Percentiles rank a stretch among this genome's conserved stretches.
Evolutionary conservation across 148 eudicot genomes (phyloP).

Genomic region (Polygonum maritimum): DNA sequence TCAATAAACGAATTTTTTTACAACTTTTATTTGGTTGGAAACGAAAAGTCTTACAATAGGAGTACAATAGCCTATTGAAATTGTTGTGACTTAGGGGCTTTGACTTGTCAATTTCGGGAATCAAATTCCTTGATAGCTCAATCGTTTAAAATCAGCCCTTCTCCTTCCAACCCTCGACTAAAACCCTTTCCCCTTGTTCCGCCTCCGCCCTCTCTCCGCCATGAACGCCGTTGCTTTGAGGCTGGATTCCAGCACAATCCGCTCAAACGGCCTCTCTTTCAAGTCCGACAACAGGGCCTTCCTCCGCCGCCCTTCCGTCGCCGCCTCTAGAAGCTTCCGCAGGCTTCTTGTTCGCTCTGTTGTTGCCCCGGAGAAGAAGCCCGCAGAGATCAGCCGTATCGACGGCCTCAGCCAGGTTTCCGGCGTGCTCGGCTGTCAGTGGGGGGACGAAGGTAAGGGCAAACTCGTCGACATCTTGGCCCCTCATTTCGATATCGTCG

Average conservation of each 20-base stretch:
- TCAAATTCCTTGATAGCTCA: too few species aligned
- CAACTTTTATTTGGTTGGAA: too few species aligned
- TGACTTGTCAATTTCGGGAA: too few species aligned
- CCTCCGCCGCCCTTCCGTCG: constrained; percentile 9
- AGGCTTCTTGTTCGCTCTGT: constrained; percentile 16
- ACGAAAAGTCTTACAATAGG: too few species aligned
- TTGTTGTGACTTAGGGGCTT: too few species aligned
- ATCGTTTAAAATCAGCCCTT: too few species aligned
- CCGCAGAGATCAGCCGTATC: constrained; percentile 37
- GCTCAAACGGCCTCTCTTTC: constrained; percentile 9
- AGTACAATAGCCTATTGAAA: too few species aligned
- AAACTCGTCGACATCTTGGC: constrained; percentile 90
- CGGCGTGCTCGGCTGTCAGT: constrained; percentile 83
- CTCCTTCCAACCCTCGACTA: not conserved
- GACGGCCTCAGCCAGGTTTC: constrained; percentile 68
- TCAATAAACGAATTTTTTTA: too few species aligned
- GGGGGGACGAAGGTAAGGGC: constrained; percentile 97
- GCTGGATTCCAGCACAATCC: constrained; percentile 29
- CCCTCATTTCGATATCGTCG: constrained; percentile 74
- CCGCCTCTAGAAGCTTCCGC: constrained; percentile 14
- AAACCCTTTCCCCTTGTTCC: not conserved
- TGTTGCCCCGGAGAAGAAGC: constrained; percentile 19
- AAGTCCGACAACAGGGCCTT: not conserved
- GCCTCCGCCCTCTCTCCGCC: constrained; percentile 1
- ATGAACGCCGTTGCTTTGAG: constrained; percentile 34